These are phyloP conservation scores for Kockovaella imperatae DNA, from an alignment of 768 basidiomycete species.

Conservation along the genomic window DNA sequence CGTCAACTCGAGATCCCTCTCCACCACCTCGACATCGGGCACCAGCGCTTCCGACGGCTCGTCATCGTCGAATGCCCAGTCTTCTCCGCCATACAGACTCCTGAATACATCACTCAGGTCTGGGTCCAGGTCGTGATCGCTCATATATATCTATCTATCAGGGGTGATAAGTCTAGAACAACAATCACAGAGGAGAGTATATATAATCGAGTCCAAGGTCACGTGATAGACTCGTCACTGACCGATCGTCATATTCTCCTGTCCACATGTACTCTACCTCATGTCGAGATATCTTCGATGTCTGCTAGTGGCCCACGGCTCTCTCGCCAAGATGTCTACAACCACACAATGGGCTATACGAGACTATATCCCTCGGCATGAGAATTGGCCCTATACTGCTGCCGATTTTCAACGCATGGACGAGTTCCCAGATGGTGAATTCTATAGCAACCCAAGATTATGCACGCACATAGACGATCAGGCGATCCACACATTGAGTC, in stretches of 20 bases:
- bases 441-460: constrained; percentile 22
- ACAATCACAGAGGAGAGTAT: no score
- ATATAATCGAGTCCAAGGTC: no score
- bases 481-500: constrained; percentile 13
- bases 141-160: no score
- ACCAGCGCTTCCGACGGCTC: constrained; percentile 2
- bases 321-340: no score
- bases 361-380: neutral
- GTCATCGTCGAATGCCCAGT: neutral
- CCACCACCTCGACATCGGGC: constrained; percentile 1
- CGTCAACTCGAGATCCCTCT: neutral
- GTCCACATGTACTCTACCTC: no score
- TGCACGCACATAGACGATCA: constrained; percentile 31
- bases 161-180: no score
- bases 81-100: neutral
- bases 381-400: neutral
- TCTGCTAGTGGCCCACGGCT: no score
- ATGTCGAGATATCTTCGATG: no score
- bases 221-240: no score
- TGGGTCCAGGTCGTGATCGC: no score
- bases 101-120: neutral
- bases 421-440: constrained; percentile 12
- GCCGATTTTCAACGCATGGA: constrained; percentile 10
- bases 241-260: no score
- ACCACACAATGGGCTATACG: no score